A percentile compares a stretch with the other conserved stretches of the same genome.
Conservation (phyloP, 345 rosid genomes). For the Mercurialis annua region DNA sequence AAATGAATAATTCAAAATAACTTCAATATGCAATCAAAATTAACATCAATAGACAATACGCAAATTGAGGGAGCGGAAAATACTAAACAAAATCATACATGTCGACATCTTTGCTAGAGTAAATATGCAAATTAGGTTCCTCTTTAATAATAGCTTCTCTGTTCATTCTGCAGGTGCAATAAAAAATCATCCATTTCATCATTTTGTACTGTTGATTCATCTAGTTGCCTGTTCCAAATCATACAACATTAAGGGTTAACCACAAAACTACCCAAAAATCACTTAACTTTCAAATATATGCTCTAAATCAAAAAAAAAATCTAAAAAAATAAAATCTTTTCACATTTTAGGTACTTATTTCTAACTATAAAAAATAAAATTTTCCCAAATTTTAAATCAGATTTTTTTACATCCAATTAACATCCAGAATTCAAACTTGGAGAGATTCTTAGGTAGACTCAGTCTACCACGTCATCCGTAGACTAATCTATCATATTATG, state of each 20-base stretch:
- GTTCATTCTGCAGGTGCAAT: slow-evolving; percentile 74
- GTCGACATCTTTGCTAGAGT: slow-evolving; percentile 81
- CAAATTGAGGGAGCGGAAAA: not conserved
- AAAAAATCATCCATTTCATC: slow-evolving; percentile 86
- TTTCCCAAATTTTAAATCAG: too few species aligned
- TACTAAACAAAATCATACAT: slow-evolving; percentile 52
- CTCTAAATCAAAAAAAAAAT: not conserved
- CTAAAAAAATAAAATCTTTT: not conserved
- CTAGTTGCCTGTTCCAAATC: slow-evolving; percentile 45
- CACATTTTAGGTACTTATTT: too few species aligned
- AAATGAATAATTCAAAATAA: too few species aligned
- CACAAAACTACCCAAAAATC: not conserved
- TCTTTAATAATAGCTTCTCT: slow-evolving; percentile 57
- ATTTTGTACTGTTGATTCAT: slow-evolving; percentile 52
- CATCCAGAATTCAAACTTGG: too few species aligned
- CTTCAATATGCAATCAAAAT: not conserved
- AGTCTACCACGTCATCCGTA: too few species aligned
- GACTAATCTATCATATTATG: too few species aligned
- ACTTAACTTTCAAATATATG: not conserved
- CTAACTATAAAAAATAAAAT: too few species aligned
- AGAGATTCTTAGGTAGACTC: too few species aligned
- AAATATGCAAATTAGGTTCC: slow-evolving; percentile 64
- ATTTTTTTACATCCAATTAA: too few species aligned
- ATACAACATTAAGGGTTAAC: slow-evolving; percentile 2
- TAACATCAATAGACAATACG: not conserved